These are phyloP conservation scores for Cercospora sp. DNA, from an alignment of 2,329 filamentous ascomycete species.

Conservation along the genomic window DNA sequence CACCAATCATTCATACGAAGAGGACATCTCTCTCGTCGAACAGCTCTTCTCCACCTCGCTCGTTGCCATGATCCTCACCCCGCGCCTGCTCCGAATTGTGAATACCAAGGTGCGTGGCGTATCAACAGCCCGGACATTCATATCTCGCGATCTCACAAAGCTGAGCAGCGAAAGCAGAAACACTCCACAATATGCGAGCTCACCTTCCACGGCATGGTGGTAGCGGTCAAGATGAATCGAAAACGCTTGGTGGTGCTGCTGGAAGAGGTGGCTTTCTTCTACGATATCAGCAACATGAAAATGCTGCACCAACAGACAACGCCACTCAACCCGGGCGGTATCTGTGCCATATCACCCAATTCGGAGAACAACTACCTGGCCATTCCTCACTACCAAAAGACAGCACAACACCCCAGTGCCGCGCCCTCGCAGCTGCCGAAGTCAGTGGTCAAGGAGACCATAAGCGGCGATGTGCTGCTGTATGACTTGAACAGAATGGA, in stretches of 20 bases:
- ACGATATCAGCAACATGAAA: slow-evolving; percentile 98
- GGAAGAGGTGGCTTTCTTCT: slow-evolving; percentile 95
- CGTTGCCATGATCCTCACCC: slow-evolving; percentile 88
- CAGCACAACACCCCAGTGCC: slow-evolving; percentile 37
- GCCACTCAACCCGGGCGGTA: slow-evolving; percentile 82
- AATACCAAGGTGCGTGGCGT: slow-evolving; percentile 78
- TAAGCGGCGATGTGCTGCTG: slow-evolving; percentile 86
- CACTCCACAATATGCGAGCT: slow-evolving; percentile 94
- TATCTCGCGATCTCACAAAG: slow-evolving; percentile 17
- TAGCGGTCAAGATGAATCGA: slow-evolving; percentile 89
- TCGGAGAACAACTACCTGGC: slow-evolving; percentile 95
- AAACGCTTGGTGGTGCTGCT: slow-evolving; percentile 91
- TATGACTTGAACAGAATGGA: slow-evolving; percentile 89
- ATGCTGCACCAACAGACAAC: slow-evolving; percentile 89
- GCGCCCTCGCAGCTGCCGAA: slow-evolving; percentile 82
- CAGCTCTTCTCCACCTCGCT: slow-evolving; percentile 99
- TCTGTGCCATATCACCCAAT: slow-evolving; percentile 89
- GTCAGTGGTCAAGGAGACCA: slow-evolving; percentile 65
- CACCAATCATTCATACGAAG: slow-evolving; percentile 87
- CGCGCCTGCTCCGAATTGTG: slow-evolving; percentile 88
- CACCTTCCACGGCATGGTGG: slow-evolving; percentile 93
- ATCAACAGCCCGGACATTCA: slow-evolving; percentile 8
- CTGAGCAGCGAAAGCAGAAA: slow-evolving; percentile 48
- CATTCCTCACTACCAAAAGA: slow-evolving; percentile 77
- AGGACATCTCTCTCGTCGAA: slow-evolving; percentile 90